Base-by-base conservation (phyloP, 352 stramenopile species). In the Pythium oligandrum region DNA sequence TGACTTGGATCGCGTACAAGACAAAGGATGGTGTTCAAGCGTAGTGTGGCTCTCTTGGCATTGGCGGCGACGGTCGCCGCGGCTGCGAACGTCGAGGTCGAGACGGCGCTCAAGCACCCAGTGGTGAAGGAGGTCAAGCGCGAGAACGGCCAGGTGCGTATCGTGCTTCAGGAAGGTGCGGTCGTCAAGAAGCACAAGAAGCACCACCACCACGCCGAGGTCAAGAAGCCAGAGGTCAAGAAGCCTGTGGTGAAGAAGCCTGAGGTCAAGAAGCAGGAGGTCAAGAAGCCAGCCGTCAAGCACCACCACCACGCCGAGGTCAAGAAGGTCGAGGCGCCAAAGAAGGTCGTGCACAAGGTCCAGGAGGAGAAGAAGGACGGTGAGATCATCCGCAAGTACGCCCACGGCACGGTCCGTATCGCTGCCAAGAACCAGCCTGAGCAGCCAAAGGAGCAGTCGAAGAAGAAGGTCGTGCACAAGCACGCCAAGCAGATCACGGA, bases 391-490 rank as follows among this genome's bases (percentile, higher is more conserved):
- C 60, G 71, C 40, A 66, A 75, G 52, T 86, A 86, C 64, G 53
- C 73, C 1, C 73, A 80, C 44, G 78, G 75, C 42, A 68, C 57
- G 11, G 75, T 86, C 47, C 76, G 68, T 37, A 74, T 77, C 10
- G 66, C 56, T 11, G 50, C 32, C 9, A 66, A 66, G 58, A 50
- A 56, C 50, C 46, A 55, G 51, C 33, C 51, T 8, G 38, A 33
- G 51, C 51, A 12, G 31, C 30, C 31, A 48, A 51, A 42, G 38
- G 12, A 42, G 38, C 59, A 58, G 47, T 61, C 64, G 48, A 58
- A 59, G 26, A 44, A 47, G 4, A 39, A 48, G 12, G 11, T 36
- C 3, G 32, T 53, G 44, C 40, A 57, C 39, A 64, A 57, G 45
- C 36, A 63, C 35, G 44, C 44, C 26, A 59, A 59, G 45, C 52